phyloP scores from a whole-genome alignment of 257 asterid species.

The Jaltomata sinuosa region DNA sequence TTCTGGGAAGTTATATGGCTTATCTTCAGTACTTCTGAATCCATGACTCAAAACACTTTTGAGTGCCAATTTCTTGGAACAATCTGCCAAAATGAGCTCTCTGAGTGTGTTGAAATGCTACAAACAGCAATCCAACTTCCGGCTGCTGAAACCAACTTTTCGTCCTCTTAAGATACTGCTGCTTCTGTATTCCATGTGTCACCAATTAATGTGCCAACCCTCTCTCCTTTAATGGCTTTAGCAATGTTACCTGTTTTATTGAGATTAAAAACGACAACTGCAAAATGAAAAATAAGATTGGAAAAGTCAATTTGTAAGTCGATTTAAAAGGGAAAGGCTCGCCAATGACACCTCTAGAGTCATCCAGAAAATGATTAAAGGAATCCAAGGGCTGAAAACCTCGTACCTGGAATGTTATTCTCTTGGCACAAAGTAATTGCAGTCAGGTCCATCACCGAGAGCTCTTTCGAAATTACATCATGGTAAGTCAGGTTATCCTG shows the following conservation, averaged over 20 bases:
- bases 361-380: not conserved
- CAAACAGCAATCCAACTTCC: not conserved
- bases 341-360: not conserved
- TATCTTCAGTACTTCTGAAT: not conserved
- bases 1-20: not conserved
- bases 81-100: not conserved
- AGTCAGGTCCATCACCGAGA: constrained; percentile 93
- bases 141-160: not conserved
- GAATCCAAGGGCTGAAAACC: constrained; percentile 1
- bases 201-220: constrained; percentile 72
- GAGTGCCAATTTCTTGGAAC: not conserved
- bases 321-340: not conserved
- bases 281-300: not conserved
- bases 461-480: constrained; percentile 77
- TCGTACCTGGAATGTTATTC: constrained; percentile 81
- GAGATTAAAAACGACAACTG: constrained; percentile 91
- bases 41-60: not conserved
- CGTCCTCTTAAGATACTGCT: constrained; percentile 20
- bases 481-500: constrained; percentile 67
- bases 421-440: constrained; percentile 98
- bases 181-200: constrained; percentile 29
- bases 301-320: not conserved
- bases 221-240: constrained; percentile 74
- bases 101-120: not conserved
- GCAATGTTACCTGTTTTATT: constrained; percentile 75